Conservation (phyloP, 305 asterid species). For the Fraxinus sp. region DNA sequence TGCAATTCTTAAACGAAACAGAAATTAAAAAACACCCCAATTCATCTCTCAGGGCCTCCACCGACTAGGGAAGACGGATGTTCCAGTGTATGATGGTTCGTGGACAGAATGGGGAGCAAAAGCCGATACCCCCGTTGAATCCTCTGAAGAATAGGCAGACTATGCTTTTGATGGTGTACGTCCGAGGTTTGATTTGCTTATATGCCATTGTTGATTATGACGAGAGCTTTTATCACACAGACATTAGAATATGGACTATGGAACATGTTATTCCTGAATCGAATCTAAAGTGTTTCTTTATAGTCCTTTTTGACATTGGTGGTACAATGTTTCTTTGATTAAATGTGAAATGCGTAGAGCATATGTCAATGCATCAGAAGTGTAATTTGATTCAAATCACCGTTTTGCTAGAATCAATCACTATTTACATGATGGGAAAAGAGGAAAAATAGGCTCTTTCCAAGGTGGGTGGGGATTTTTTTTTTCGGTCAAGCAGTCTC, state of each 20-base stretch:
- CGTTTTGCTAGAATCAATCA: background rate
- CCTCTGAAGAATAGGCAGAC: constrained; percentile 38
- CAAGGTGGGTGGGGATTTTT: background rate
- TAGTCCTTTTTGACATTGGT: background rate
- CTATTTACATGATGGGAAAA: background rate
- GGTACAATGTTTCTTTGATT: background rate
- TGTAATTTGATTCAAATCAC: background rate
- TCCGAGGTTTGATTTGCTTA: background rate
- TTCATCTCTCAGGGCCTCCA: constrained; percentile 63
- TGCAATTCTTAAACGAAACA: background rate
- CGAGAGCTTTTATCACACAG: background rate
- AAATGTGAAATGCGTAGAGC: background rate
- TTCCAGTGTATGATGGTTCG: constrained; percentile 82
- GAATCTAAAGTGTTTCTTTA: background rate
- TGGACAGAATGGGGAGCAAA: constrained; percentile 91
- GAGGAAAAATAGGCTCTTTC: background rate
- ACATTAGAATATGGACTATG: background rate
- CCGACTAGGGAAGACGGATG: constrained; percentile 70
- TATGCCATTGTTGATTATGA: constrained; percentile 9
- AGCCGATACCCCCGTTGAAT: constrained; percentile 48
- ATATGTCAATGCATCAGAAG: background rate
- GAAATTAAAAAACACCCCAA: background rate
- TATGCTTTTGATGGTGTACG: background rate
- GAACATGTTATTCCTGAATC: background rate
- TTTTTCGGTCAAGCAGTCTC: background rate